Conservation (phyloP, 2,329 filamentous ascomycete genomes). For the Aaosphaeria arxii region DNA sequence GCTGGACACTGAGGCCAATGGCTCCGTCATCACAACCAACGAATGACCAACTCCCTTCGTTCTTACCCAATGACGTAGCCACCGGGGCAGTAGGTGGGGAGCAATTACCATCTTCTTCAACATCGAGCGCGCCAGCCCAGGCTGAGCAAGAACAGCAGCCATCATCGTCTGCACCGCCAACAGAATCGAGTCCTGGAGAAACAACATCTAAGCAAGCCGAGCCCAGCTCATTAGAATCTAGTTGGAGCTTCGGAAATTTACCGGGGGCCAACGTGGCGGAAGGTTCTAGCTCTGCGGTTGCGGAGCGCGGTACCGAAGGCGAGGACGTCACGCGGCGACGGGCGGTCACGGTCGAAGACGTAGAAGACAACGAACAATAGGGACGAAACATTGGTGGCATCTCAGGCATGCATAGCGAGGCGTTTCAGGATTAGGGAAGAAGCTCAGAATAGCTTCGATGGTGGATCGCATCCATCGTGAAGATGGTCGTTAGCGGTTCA, state of each 20-base stretch:
- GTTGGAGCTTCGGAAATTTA: slow-evolving; percentile 35
- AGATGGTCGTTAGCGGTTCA: too few species aligned
- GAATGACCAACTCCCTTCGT: slow-evolving; percentile 6
- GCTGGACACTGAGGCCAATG: slow-evolving; percentile 36
- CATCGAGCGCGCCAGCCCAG: neutral
- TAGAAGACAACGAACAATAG: slow-evolving; percentile 23
- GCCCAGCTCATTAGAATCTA: slow-evolving; percentile 30
- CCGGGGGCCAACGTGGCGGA: slow-evolving; percentile 22
- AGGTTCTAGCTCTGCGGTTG: slow-evolving; percentile 27
- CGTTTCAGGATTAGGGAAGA: slow-evolving; percentile 17
- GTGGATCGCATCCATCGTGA: too few species aligned
- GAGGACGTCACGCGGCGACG: slow-evolving; percentile 17
- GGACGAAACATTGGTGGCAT: slow-evolving; percentile 1
- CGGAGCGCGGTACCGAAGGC: slow-evolving; percentile 18
- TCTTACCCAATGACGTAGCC: neutral
- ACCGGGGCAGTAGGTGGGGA: neutral
- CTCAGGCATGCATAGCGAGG: slow-evolving; percentile 35
- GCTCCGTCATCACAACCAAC: slow-evolving; percentile 17
- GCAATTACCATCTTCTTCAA: neutral
- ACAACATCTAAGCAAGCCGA: slow-evolving; percentile 23
- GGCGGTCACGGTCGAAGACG: slow-evolving; percentile 31
- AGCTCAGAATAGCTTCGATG: neutral
- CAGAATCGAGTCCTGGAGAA: slow-evolving; percentile 2
- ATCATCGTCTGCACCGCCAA: slow-evolving; percentile 5
- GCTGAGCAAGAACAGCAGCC: neutral